phyloP scores from a whole-genome alignment of 345 rosid genomes.

The Physaria fendleri region DNA sequence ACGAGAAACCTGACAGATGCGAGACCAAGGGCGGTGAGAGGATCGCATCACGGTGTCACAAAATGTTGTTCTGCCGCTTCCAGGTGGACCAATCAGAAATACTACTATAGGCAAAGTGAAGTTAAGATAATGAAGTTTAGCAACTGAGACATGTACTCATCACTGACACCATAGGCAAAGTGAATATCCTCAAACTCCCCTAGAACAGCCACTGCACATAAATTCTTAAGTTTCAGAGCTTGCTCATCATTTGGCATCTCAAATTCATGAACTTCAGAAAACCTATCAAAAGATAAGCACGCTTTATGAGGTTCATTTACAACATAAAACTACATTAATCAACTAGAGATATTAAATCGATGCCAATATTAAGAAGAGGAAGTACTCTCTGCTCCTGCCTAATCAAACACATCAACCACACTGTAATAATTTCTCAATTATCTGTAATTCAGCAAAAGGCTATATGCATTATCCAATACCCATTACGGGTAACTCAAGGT shows the following conservation, averaged over 20 bases:
- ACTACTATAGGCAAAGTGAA: constrained; percentile 32
- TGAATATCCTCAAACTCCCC: constrained; percentile 62
- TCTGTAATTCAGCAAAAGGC: background rate
- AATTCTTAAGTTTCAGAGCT: constrained; percentile 89
- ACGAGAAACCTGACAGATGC: constrained; percentile 72
- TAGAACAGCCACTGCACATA: constrained; percentile 67
- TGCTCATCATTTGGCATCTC: constrained; percentile 85
- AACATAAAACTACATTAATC: background rate
- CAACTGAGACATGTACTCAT: constrained; percentile 84
- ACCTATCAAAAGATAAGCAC: constrained; percentile 46
- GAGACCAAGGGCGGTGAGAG: constrained; percentile 68
- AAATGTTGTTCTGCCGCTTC: constrained; percentile 93
- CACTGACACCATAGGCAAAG: constrained; percentile 82
- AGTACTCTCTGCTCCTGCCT: constrained; percentile 54
- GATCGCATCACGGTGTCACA: constrained; percentile 58
- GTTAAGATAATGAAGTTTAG: background rate
- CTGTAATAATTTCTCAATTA: background rate
- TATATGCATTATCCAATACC: background rate
- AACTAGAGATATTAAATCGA: constrained; percentile 60
- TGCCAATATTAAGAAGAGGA: constrained; percentile 67
- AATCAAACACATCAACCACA: background rate
- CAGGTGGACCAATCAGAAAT: constrained; percentile 74
- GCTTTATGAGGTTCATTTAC: constrained; percentile 19
- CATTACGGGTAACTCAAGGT: background rate
- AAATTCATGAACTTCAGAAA: constrained; percentile 71